phyloP scores from a whole-genome alignment of 106 monocot genomes.

The Dioscorea zingiberensis region DNA sequence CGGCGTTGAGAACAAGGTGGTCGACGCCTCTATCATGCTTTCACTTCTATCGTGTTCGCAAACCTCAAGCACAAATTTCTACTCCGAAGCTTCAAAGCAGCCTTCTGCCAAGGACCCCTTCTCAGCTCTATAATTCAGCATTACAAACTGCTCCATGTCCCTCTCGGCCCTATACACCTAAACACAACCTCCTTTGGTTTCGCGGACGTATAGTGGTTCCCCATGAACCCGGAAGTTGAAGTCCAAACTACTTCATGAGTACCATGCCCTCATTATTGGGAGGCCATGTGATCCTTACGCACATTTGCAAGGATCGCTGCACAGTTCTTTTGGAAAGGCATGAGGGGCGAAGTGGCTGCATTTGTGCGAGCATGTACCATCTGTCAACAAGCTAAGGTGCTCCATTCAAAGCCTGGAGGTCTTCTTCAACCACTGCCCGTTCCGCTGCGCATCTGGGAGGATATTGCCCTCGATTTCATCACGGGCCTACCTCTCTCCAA shows the following conservation, averaged over 20 bases:
- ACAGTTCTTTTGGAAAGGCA: neutral
- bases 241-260: too few species aligned
- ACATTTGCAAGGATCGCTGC: neutral
- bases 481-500: neutral
- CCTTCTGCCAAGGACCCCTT: neutral
- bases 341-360: neutral
- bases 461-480: slow-evolving; percentile 6
- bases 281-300: neutral
- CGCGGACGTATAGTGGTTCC: too few species aligned
- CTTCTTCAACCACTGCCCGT: neutral
- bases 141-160: too few species aligned
- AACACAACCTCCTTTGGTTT: too few species aligned
- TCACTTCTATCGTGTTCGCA: neutral
- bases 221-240: too few species aligned
- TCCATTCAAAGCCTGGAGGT: neutral
- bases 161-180: too few species aligned
- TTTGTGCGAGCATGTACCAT: neutral
- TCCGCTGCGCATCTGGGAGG: neutral
- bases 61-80: neutral
- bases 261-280: too few species aligned
- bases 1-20: neutral
- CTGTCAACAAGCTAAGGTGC: neutral
- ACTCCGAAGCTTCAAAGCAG: neutral
- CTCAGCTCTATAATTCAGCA: too few species aligned
- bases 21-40: neutral